phyloP scores from a whole-genome alignment of 75 land plant species.

The Adiantum capillusveneris region DNA sequence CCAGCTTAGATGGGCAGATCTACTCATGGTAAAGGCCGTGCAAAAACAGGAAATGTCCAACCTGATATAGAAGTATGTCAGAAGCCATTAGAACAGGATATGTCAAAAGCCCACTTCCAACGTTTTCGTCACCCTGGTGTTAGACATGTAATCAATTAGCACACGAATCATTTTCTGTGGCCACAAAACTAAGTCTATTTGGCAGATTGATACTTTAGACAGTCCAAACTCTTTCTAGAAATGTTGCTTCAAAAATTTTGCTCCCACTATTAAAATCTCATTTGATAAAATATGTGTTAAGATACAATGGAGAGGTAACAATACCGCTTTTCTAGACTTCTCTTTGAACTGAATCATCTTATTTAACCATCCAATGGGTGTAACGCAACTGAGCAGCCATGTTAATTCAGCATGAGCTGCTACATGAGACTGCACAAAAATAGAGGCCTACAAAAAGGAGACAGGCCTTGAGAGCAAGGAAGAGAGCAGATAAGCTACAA shows the following conservation, averaged over 20 bases:
- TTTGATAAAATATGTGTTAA: not conserved
- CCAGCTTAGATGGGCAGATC: no score
- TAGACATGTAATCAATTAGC: no score
- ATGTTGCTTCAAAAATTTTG: no score
- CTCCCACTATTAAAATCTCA: no score
- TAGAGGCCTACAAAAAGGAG: slow-evolving; percentile 54
- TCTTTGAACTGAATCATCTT: slow-evolving; percentile 96
- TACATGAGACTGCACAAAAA: slow-evolving; percentile 94
- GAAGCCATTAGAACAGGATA: slow-evolving; percentile 98
- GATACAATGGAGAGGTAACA: slow-evolving; percentile 16
- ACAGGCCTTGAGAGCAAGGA: no score
- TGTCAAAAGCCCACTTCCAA: slow-evolving; percentile 81
- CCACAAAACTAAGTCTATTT: no score
- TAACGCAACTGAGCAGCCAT: slow-evolving; percentile 83
- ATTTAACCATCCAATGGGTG: slow-evolving; percentile 90
- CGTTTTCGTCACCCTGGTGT: slow-evolving; percentile 88
- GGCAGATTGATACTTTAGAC: no score
- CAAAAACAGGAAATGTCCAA: slow-evolving; percentile 10
- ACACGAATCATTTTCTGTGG: no score
- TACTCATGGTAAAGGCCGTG: no score
- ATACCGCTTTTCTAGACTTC: slow-evolving; percentile 84
- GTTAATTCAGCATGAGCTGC: slow-evolving; percentile 88
- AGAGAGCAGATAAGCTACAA: no score
- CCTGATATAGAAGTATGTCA: slow-evolving; percentile 97
- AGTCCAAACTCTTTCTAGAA: no score